phyloP scores from a whole-genome alignment of 345 rosid genomes.

The Conringia planisiliqua region DNA sequence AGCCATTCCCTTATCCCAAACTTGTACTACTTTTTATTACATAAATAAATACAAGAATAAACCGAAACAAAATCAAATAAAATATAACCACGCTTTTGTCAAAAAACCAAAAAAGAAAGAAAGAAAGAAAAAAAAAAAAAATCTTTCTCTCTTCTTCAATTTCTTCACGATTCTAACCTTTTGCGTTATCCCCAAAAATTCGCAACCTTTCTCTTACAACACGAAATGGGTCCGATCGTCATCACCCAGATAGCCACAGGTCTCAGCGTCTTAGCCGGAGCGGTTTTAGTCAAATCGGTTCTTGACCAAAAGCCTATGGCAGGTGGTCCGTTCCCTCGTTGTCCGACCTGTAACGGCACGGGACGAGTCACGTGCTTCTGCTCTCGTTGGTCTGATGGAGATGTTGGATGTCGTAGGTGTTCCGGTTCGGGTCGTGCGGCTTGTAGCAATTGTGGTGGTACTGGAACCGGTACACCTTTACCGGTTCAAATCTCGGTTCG shows the following conservation, averaged over 20 bases:
- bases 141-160: conserved; percentile 26
- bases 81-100: conserved; percentile 20
- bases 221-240: conserved; percentile 63
- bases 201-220: background rate
- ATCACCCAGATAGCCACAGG: conserved; percentile 84
- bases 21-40: background rate
- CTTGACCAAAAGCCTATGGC: conserved; percentile 92
- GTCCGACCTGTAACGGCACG: conserved; percentile 79
- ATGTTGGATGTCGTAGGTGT: conserved; percentile 81
- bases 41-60: conserved; percentile 13
- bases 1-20: conserved; percentile 21
- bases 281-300: conserved; percentile 71
- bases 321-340: conserved; percentile 66
- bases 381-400: conserved; percentile 91
- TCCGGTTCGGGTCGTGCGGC: conserved; percentile 84
- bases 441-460: conserved; percentile 85
- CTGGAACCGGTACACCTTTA: conserved; percentile 83
- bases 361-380: conserved; percentile 80
- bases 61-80: conserved; percentile 18
- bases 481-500: conserved; percentile 70
- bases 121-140: background rate
- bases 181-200: conserved; percentile 18
- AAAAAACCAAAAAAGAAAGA: background rate
- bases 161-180: conserved; percentile 22
- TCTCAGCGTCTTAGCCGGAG: conserved; percentile 85